phyloP scores from a whole-genome alignment of 345 rosid genomes.

The Dimocarpus longan region DNA sequence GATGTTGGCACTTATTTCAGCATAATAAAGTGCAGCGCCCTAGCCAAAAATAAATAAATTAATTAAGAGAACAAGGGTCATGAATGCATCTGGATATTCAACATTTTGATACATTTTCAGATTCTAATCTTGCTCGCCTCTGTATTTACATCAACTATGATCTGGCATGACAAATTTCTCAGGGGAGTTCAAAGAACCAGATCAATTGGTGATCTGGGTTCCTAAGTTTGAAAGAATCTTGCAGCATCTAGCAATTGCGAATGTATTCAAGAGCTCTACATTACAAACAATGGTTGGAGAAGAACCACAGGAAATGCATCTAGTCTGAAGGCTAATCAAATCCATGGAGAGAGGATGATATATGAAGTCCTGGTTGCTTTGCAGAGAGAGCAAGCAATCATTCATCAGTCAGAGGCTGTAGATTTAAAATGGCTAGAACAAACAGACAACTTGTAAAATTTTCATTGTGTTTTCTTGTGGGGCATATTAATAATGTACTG shows the following conservation, averaged over 20 bases:
- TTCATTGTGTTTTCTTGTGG: slow-evolving; percentile 9
- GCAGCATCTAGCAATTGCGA: slow-evolving; percentile 6
- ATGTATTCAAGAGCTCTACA: neutral
- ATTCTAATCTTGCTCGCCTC: neutral
- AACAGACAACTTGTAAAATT: neutral
- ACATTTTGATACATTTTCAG: neutral
- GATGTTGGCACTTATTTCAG: neutral
- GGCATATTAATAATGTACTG: slow-evolving; percentile 9
- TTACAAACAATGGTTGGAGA: neutral
- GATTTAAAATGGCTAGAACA: slow-evolving; percentile 15
- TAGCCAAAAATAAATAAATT: neutral
- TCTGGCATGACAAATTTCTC: slow-evolving; percentile 10
- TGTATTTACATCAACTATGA: slow-evolving; percentile 8
- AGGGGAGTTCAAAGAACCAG: slow-evolving; percentile 43
- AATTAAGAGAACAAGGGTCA: neutral
- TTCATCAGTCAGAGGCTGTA: slow-evolving; percentile 17
- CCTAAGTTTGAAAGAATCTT: neutral
- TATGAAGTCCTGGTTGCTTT: slow-evolving; percentile 22
- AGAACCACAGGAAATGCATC: slow-evolving; percentile 8
- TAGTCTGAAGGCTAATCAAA: slow-evolving; percentile 21
- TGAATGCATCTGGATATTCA: neutral
- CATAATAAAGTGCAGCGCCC: neutral
- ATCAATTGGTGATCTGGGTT: slow-evolving; percentile 4
- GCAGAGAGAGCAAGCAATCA: slow-evolving; percentile 1
- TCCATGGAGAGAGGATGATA: slow-evolving; percentile 4